Evolutionary conservation across 805 yeast species (phyloP), one percentile per base, ranked within the genome.

Genomic region (Spathaspora arborariae): DNA sequence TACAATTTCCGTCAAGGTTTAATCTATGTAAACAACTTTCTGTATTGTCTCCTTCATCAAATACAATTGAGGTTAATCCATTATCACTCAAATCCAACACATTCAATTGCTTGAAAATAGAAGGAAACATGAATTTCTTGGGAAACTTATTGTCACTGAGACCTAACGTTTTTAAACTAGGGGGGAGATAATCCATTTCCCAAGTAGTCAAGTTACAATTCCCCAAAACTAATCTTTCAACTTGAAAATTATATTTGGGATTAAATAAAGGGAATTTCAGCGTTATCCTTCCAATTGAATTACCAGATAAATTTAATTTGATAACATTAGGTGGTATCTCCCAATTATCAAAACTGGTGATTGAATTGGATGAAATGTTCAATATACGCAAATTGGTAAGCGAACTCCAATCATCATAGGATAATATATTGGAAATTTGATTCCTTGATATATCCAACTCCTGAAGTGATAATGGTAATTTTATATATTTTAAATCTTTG

Each of bases 381-480:
- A 67, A 45, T 4, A 54, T 51, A 4, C 47, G 42, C 16, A 69
- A 49, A 19, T 57, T 55, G 0, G 42, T 26, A 46, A 68, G 49
- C 4, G 56, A 53, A 3, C 39, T 39, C 74, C 73, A 68, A 38
- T 46, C 20, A 30, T 48, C 30, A 43, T 65, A 66, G 2, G 56
- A 39, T 9, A 45, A 41, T 42, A 66, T 50, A 27, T 57, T 56
- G 5, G 26, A 39, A 19, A 67, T 53, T 13, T 50, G 47, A 47
- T 64, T 65, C 1, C 66, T 66, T 2, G 60, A 45, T 19, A 67
- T 47, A 2, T 57, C 54, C 16, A 67, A 51, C n/a, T 50, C 50
- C 19, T 43, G 36, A 26, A 67, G 48, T 67, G 68, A 20, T 9
- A 3, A 7, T 6, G 45, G 46, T 42, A 64, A 63, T 24, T 50